Evolutionary conservation across 2,329 filamentous ascomycete species (phyloP).

Genomic region (Pseudofabraea citricarpa): DNA sequence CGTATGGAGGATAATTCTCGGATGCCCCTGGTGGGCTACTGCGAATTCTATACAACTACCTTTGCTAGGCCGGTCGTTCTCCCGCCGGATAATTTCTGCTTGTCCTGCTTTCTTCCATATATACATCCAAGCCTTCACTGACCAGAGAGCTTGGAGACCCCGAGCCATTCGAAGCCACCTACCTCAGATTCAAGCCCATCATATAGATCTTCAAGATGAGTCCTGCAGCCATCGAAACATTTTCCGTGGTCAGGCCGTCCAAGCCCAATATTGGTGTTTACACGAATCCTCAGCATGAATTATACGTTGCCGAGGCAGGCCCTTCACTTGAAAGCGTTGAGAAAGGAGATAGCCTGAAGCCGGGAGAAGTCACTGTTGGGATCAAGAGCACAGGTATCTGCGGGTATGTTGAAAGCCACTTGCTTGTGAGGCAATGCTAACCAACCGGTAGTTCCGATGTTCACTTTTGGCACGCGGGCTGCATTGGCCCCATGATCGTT

Average conservation of each 20-base stretch:
- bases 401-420: conserved; percentile 52
- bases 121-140: no score
- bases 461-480: conserved; percentile 95
- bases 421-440: conserved; percentile 5
- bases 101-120: background rate
- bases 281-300: conserved; percentile 87
- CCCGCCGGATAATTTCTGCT: background rate
- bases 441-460: conserved; percentile 69
- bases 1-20: background rate
- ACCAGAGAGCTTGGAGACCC: no score
- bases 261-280: conserved; percentile 95
- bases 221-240: conserved; percentile 20
- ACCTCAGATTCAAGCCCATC: no score
- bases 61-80: background rate
- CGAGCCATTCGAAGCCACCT: no score
- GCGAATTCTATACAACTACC: background rate
- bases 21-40: background rate
- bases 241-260: conserved; percentile 38
- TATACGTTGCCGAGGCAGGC: conserved; percentile 79
- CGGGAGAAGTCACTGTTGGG: conserved; percentile 81
- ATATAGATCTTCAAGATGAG: no score
- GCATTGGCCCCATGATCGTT: conserved; percentile 95
- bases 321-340: conserved; percentile 73
- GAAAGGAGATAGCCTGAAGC: conserved; percentile 62
- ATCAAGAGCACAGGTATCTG: conserved; percentile 96